A percentile compares a stretch with the other conserved stretches of the same genome.
These are phyloP conservation scores for Pseudonectria buxi DNA, from an alignment of 2,329 filamentous ascomycete species.

Conservation along the genomic window DNA sequence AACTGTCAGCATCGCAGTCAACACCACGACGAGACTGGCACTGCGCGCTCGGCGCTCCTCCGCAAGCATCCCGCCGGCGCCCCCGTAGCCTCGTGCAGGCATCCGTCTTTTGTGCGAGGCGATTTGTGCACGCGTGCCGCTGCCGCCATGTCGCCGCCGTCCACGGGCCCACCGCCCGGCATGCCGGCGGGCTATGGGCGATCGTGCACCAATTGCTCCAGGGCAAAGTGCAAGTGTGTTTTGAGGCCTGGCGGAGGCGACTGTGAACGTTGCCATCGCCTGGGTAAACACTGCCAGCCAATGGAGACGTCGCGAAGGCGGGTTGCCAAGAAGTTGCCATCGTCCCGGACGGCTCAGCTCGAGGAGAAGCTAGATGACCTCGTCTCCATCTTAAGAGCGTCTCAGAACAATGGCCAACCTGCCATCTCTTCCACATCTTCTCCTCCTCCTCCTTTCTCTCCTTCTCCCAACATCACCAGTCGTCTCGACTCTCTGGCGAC, in stretches of 20 bases:
- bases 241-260: slow-evolving; percentile 25
- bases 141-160: slow-evolving; percentile 16
- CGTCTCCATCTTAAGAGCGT: slow-evolving; percentile 36
- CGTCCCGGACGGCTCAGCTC: slow-evolving; percentile 36
- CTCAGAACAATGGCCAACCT: slow-evolving; percentile 17
- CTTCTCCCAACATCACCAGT: slow-evolving; percentile 18
- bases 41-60: no score
- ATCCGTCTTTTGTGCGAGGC: no score
- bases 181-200: slow-evolving; percentile 35
- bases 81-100: background rate
- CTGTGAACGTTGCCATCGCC: slow-evolving; percentile 38
- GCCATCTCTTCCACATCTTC: slow-evolving; percentile 3
- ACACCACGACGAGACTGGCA: no score
- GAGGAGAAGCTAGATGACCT: slow-evolving; percentile 46
- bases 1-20: no score
- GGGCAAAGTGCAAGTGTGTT: slow-evolving; percentile 44
- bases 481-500: slow-evolving; percentile 31
- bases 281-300: slow-evolving; percentile 41
- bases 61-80: no score
- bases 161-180: slow-evolving; percentile 13
- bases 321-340: slow-evolving; percentile 25
- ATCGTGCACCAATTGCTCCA: slow-evolving; percentile 40
- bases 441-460: slow-evolving; percentile 5
- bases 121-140: background rate
- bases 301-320: slow-evolving; percentile 36